phyloP scores from a whole-genome alignment of 106 monocot species.

The Dioscorea alata region DNA sequence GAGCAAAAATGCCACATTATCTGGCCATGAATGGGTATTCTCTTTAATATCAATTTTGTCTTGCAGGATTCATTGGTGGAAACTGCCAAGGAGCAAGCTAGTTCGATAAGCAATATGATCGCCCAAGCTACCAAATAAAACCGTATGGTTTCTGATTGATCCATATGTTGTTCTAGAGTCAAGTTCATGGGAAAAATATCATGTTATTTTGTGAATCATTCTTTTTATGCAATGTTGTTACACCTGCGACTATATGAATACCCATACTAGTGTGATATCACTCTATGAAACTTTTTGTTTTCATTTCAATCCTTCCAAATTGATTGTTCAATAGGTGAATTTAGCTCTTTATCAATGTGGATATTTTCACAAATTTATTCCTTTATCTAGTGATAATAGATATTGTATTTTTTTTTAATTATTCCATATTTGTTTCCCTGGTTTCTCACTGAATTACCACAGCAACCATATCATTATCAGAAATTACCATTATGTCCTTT shows the following conservation, averaged over 20 bases:
- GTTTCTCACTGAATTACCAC: background rate
- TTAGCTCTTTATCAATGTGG: too few relatives aligned
- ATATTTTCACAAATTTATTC: too few relatives aligned
- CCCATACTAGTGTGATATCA: too few relatives aligned
- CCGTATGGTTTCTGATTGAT: too few relatives aligned
- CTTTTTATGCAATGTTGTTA: too few relatives aligned
- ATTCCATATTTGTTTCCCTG: background rate
- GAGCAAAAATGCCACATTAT: background rate
- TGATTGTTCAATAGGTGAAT: too few relatives aligned
- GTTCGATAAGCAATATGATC: slow-evolving; percentile 78
- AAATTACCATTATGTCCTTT: background rate
- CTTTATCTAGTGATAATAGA: background rate
- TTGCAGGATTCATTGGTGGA: slow-evolving; percentile 82
- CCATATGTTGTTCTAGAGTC: too few relatives aligned
- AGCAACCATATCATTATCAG: background rate
- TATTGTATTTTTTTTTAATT: background rate
- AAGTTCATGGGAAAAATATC: too few relatives aligned
- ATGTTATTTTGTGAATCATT: too few relatives aligned
- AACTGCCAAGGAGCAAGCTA: slow-evolving; percentile 75
- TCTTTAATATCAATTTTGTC: background rate
- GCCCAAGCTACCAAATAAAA: slow-evolving; percentile 68
- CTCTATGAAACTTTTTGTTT: too few relatives aligned
- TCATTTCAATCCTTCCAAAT: too few relatives aligned
- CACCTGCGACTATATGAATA: too few relatives aligned
- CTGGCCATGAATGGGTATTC: background rate